Evolutionary conservation across 2,329 filamentous ascomycete genomes (phyloP), one percentile per base, ranked within the genome.

Genomic region (Microdochium bolleyi): DNA sequence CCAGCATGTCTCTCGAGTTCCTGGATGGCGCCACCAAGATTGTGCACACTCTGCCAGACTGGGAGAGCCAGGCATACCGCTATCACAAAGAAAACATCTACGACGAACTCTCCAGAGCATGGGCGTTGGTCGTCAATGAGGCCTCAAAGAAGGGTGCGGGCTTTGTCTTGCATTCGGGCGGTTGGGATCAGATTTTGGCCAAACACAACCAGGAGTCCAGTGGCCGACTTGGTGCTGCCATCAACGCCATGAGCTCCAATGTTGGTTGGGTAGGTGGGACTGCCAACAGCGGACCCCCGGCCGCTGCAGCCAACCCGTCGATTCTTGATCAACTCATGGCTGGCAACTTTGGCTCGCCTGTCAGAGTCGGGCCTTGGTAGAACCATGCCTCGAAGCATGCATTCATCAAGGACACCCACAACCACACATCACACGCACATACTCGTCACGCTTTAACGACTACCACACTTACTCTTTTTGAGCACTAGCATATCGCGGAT

Each of bases 41-140:
- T 53, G 88, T 97, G 53, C 92, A 99, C 68, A 79, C 85, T 38
- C 77, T 99, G 46, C 94, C 94, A 2, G 83, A 95, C 63, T 99
- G 92, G 91, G 88, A 94, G 60, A 89, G 85, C 48, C 88, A 87
- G 55, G 84, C 89, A 57, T 88, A 96, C 72, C 92, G 92, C 59
- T 82, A 96, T 61, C 89, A 95, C 74, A 96, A 96, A 70, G 87
- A 96, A 59, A 90, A 90, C 57, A 92, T 92, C 7, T 99, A 99
- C 65, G 92, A 99, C 63, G 94, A 97, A 66, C 92, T 99, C 57
- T 87, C 89, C 24, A 90, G 87, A 63, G 94, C 94, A 1, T 99
- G 94, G 94, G 85, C 89, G 16, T 70, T 95, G 59, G 92, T 96
- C 50, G 88, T 99, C 60, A 86, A 85, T 56, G 94, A 99, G 69